phyloP scores from a whole-genome alignment of 2,329 filamentous ascomycete genomes.

The Keithomyces neogunnii region DNA sequence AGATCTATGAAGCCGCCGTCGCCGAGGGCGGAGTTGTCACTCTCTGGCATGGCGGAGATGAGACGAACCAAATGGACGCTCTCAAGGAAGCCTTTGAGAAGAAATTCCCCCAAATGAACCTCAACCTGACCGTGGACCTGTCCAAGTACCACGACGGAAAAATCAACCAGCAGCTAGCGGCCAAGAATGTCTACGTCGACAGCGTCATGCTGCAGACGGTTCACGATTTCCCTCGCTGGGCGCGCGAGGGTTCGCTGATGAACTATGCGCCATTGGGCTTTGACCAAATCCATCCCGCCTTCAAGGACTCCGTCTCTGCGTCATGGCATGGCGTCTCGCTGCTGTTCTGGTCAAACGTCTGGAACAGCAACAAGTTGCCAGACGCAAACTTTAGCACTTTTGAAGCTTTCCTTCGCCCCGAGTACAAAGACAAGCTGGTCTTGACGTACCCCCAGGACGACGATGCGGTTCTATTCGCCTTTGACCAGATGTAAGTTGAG shows the following conservation, averaged over 20 bases:
- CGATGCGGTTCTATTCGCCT: conserved; percentile 44
- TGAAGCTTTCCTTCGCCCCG: conserved; percentile 34
- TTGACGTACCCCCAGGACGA: conserved; percentile 51
- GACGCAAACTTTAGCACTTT: conserved; percentile 27
- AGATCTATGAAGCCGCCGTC: conserved; percentile 41
- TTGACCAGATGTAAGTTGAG: conserved; percentile 35
- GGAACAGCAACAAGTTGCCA: conserved; percentile 25
- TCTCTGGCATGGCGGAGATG: conserved; percentile 41
- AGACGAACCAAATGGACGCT: conserved; percentile 26
- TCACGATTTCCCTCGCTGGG: conserved; percentile 44
- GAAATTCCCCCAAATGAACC: conserved; percentile 38
- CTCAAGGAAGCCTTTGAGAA: conserved; percentile 35
- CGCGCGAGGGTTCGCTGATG: conserved; percentile 34
- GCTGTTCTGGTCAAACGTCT: conserved; percentile 27
- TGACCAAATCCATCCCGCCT: conserved; percentile 29
- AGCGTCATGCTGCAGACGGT: conserved; percentile 40
- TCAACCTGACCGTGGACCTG: conserved; percentile 45
- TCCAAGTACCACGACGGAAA: conserved; percentile 45
- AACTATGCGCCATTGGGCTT: conserved; percentile 41
- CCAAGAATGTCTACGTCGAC: conserved; percentile 32
- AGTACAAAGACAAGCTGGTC: conserved; percentile 44
- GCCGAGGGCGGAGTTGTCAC: conserved; percentile 37
- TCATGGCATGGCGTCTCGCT: conserved; percentile 32
- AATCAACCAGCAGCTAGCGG: conserved; percentile 36
- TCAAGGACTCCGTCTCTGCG: conserved; percentile 33